These are phyloP conservation scores for Aspergillus baeticus DNA, from an alignment of 495 filamentous ascomycete genomes.

Conservation along the genomic window DNA sequence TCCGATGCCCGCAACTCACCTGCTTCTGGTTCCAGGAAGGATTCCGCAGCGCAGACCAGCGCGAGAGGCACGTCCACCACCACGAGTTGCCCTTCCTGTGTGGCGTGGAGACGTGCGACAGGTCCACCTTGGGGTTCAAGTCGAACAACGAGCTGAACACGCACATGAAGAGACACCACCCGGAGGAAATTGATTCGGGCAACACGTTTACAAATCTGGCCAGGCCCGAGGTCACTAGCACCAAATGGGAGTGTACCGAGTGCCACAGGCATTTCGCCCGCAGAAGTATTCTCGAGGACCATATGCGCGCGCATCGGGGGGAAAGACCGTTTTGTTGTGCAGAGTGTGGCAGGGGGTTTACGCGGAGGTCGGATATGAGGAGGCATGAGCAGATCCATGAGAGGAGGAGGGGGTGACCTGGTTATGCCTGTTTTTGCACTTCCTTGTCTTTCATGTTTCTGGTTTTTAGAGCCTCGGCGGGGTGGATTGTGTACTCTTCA, in stretches of 20 bases:
- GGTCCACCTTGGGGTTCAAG: neutral
- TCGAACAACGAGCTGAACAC: neutral
- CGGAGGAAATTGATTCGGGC: neutral
- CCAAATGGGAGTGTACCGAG: neutral
- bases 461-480: too few relatives aligned
- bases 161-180: conserved; percentile 4
- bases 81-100: conserved; percentile 2
- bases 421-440: too few relatives aligned
- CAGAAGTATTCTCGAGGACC: neutral
- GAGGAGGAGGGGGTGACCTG: neutral
- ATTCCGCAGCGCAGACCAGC: neutral
- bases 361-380: conserved; percentile 1
- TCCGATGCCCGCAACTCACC: conserved; percentile 4
- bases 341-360: conserved; percentile 5
- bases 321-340: neutral
- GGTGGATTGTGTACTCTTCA: too few relatives aligned
- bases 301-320: neutral
- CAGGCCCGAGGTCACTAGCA: neutral
- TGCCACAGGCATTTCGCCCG: neutral
- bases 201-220: neutral
- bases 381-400: conserved; percentile 7
- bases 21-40: conserved; percentile 15
- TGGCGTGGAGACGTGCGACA: neutral
- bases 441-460: too few relatives aligned
- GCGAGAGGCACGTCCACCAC: conserved; percentile 1